Evolutionary conservation across 2,329 filamentous ascomycete genomes (phyloP).

Genomic region (Paecilomyces fulvus): DNA sequence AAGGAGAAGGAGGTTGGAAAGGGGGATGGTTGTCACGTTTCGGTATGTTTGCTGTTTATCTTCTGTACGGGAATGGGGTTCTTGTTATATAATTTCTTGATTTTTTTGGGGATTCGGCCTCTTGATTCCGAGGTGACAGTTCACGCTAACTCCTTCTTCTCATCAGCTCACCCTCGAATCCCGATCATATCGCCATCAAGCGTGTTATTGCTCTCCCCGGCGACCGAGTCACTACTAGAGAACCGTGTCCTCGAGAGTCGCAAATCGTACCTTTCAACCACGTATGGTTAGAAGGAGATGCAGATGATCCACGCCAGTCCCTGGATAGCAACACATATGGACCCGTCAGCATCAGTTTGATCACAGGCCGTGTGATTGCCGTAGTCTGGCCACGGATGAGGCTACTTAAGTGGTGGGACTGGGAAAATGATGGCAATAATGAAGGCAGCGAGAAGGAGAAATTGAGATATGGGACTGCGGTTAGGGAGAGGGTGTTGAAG

Average conservation of each 20-base stretch:
- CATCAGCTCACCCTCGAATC: conserved; percentile 61
- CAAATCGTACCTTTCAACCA: conserved; percentile 68
- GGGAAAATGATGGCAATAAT: conserved; percentile 23
- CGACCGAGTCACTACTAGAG: conserved; percentile 61
- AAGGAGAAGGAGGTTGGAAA: conserved; percentile 48
- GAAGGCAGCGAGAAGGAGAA: conserved; percentile 15
- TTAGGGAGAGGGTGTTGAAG: conserved; percentile 28
- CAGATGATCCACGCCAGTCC: conserved; percentile 53
- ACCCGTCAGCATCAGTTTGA: conserved; percentile 65
- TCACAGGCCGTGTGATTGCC: conserved; percentile 66
- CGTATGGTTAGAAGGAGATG: conserved; percentile 93
- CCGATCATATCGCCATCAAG: conserved; percentile 67
- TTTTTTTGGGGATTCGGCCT: neutral
- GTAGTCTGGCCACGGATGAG: conserved; percentile 56
- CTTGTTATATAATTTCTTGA: neutral
- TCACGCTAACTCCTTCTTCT: neutral
- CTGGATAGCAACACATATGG: conserved; percentile 87
- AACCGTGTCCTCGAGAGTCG: conserved; percentile 48
- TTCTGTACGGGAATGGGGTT: neutral
- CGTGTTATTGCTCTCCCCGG: conserved; percentile 73
- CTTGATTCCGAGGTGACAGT: neutral
- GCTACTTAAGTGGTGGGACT: conserved; percentile 28
- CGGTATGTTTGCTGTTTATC: conserved; percentile 14
- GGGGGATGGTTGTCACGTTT: conserved; percentile 69
- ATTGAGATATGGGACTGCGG: conserved; percentile 22